A percentile compares a stretch with the other conserved stretches of the same genome.
phyloP scores from a whole-genome alignment of 306 rosid species.

The Lathyrus aphaca region DNA sequence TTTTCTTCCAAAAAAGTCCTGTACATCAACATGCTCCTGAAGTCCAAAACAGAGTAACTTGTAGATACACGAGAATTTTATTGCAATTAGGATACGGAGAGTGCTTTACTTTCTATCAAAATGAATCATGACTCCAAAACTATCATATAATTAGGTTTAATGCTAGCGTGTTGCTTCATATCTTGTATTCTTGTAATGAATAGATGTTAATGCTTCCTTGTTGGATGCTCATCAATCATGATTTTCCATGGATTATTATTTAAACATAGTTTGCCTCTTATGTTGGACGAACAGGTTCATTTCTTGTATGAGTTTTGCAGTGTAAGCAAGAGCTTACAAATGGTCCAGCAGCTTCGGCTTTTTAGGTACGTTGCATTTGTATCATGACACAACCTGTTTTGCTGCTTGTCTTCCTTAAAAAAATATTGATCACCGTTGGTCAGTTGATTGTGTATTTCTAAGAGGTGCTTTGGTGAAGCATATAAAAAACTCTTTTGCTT shows the following conservation, averaged over 20 bases:
- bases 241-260: conserved; percentile 7
- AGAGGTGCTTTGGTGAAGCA: conserved; percentile 26
- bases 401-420: conserved; percentile 2
- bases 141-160: conserved; percentile 7
- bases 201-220: conserved; percentile 30
- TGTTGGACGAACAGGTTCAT: conserved; percentile 61
- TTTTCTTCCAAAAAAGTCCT: conserved; percentile 15
- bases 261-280: conserved; percentile 21
- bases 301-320: conserved; percentile 92
- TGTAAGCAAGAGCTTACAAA: conserved; percentile 91
- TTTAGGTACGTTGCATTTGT: conserved; percentile 59
- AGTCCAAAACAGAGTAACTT: conserved; percentile 1
- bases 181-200: conserved; percentile 29
- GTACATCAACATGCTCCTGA: background rate
- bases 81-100: background rate
- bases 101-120: conserved; percentile 4
- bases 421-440: background rate
- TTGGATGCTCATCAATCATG: background rate
- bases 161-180: conserved; percentile 16
- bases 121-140: background rate
- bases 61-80: background rate
- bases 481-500: conserved; percentile 1
- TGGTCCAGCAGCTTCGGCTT: conserved; percentile 92
- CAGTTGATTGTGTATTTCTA: background rate
- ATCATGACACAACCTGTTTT: conserved; percentile 25